Evolutionary conservation across 2,329 filamentous ascomycete species (phyloP).

Genomic region (Macrophomina pseudophaseolina): DNA sequence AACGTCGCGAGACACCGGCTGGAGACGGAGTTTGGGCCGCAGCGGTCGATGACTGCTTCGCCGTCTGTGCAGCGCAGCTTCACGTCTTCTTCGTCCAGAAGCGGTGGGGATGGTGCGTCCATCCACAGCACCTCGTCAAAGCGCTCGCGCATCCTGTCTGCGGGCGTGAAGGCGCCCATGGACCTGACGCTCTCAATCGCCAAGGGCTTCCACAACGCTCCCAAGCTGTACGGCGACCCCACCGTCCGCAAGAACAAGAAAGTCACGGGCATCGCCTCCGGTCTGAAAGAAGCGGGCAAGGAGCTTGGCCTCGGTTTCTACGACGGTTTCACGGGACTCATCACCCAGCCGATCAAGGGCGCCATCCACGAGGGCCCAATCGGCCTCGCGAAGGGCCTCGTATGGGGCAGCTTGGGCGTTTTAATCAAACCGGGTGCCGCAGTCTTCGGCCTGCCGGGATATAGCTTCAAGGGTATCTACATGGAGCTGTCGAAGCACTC

Average conservation of each 20-base stretch:
- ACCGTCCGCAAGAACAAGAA: constrained; percentile 27
- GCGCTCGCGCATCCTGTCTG: constrained; percentile 20
- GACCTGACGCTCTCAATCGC: not conserved
- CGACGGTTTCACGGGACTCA: constrained; percentile 34
- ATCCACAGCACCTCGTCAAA: not conserved
- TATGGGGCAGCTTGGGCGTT: constrained; percentile 35
- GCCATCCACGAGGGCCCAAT: constrained; percentile 32
- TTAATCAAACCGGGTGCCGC: constrained; percentile 34
- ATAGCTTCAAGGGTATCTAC: constrained; percentile 31
- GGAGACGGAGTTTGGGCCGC: constrained; percentile 67
- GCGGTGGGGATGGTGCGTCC: not conserved
- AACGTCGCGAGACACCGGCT: constrained; percentile 59
- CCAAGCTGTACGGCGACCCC: not conserved
- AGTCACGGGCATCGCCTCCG: constrained; percentile 32
- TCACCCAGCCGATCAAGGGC: constrained; percentile 30
- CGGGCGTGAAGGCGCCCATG: constrained; percentile 25
- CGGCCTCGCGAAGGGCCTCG: constrained; percentile 35
- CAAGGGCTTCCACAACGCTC: constrained; percentile 3
- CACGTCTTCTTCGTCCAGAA: not conserved
- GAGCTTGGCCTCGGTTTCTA: constrained; percentile 34
- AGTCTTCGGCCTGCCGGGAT: constrained; percentile 29
- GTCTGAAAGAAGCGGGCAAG: constrained; percentile 32
- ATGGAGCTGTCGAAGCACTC: constrained; percentile 32
- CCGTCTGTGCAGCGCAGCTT: not conserved
- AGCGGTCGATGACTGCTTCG: constrained; percentile 38